These are phyloP conservation scores for Lachnellula arida DNA, from an alignment of 2,329 filamentous ascomycete species.

Conservation along the genomic window DNA sequence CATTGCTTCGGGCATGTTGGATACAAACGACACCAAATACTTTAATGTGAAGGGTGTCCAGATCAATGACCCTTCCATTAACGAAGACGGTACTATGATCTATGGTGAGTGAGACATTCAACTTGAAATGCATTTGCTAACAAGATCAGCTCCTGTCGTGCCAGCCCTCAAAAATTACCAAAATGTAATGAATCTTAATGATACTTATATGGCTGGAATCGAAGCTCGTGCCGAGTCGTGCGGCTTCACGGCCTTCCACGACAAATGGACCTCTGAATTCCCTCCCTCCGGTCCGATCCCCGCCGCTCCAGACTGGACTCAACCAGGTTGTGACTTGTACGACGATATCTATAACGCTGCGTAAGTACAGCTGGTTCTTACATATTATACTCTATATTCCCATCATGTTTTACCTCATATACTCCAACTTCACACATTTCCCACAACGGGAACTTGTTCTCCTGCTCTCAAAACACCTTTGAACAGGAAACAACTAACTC, in stretches of 20 bases:
- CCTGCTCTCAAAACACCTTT: too few species aligned
- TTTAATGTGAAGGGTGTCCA: slow-evolving; percentile 56
- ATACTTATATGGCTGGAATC: slow-evolving; percentile 44
- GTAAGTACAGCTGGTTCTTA: too few species aligned
- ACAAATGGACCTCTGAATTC: slow-evolving; percentile 46
- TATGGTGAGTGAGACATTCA: slow-evolving; percentile 12
- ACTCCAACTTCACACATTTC: too few species aligned
- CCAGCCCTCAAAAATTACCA: slow-evolving; percentile 47
- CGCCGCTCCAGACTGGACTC: slow-evolving; percentile 20
- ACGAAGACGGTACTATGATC: slow-evolving; percentile 29
- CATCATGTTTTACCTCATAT: too few species aligned
- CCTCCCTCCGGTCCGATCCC: slow-evolving; percentile 53
- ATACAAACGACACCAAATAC: slow-evolving; percentile 46
- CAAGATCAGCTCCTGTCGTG: slow-evolving; percentile 34
- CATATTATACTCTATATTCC: too few species aligned
- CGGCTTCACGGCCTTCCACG: slow-evolving; percentile 48
- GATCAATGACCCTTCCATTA: slow-evolving; percentile 56
- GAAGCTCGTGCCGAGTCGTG: slow-evolving; percentile 42
- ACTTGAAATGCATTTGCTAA: slow-evolving; percentile 4
- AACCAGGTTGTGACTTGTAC: slow-evolving; percentile 22
- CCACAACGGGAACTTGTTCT: too few species aligned
- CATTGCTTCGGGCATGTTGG: slow-evolving; percentile 49
- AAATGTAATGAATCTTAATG: slow-evolving; percentile 48
- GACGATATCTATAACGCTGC: slow-evolving; percentile 45
- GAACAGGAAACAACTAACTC: too few species aligned